Evolutionary conservation across 306 rosid species (phyloP).

Genomic region (Comarum palustre): DNA sequence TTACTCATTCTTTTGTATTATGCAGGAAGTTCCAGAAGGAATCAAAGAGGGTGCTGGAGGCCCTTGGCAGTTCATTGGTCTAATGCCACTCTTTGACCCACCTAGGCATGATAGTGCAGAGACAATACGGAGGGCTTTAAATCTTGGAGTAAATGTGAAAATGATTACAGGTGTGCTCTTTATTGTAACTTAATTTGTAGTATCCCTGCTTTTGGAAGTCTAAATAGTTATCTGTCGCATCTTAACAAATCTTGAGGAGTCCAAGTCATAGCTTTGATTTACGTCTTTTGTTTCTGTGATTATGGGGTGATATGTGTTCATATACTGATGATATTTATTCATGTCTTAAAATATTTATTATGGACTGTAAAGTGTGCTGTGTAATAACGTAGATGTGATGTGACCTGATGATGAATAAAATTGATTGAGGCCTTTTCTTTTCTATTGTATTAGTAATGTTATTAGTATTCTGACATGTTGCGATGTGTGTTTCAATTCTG

Average conservation of each 20-base stretch:
- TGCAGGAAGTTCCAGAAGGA: slow-evolving; percentile 96
- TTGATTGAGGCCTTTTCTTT: background rate
- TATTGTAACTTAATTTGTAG: slow-evolving; percentile 18
- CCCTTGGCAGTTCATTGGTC: slow-evolving; percentile 95
- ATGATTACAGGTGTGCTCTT: slow-evolving; percentile 80
- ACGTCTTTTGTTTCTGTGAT: background rate
- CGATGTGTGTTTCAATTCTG: background rate
- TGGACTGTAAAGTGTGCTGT: background rate
- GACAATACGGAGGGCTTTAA: slow-evolving; percentile 89
- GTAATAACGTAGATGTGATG: background rate
- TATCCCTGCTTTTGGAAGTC: slow-evolving; percentile 8
- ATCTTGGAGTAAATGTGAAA: slow-evolving; percentile 98
- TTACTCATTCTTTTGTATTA: slow-evolving; percentile 9
- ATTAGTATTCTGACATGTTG: background rate
- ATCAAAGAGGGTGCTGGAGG: slow-evolving; percentile 85
- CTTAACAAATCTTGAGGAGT: background rate
- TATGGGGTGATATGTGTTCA: background rate
- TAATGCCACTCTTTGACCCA: slow-evolving; percentile 95
- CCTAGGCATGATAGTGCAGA: slow-evolving; percentile 99
- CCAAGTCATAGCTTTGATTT: background rate
- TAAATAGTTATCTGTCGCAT: background rate
- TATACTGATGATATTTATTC: background rate
- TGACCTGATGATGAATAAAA: background rate
- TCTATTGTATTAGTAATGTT: background rate
- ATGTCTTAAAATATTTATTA: background rate